These are phyloP conservation scores for Cystobasidium slooffiae DNA, from an alignment of 1,284 basidiomycete genomes.

Conservation along the genomic window DNA sequence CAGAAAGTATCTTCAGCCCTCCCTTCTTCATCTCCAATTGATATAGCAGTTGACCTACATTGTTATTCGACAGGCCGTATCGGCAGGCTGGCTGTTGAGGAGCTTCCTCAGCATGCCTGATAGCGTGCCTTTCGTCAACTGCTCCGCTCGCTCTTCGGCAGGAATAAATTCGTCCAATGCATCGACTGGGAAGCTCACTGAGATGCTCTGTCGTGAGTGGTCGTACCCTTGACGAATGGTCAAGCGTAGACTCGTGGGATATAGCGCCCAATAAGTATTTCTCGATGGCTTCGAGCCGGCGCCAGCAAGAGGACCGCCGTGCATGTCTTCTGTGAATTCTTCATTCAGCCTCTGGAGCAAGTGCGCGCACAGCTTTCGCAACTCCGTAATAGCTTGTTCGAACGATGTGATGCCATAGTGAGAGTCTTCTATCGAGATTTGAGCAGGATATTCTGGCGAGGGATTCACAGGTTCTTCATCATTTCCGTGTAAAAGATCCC, in stretches of 20 bases:
- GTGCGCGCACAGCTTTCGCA: conserved; percentile 45
- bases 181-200: conserved; percentile 31
- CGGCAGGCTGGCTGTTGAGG: conserved; percentile 3
- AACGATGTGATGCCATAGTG: conserved; percentile 45
- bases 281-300: background rate
- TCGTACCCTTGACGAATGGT: conserved; percentile 40
- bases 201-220: conserved; percentile 24
- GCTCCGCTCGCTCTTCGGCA: conserved; percentile 18
- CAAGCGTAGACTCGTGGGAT: conserved; percentile 39
- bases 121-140: conserved; percentile 7
- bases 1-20: background rate
- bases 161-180: conserved; percentile 16
- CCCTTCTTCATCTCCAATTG: background rate
- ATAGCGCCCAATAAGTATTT: conserved; percentile 33
- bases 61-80: conserved; percentile 15
- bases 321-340: conserved; percentile 32
- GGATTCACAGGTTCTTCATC: conserved; percentile 55
- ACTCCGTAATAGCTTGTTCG: conserved; percentile 46
- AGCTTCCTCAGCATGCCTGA: conserved; percentile 23
- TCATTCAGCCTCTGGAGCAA: conserved; percentile 53
- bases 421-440: conserved; percentile 57
- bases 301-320: background rate
- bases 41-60: conserved; percentile 12
- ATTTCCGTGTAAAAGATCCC: conserved; percentile 53
- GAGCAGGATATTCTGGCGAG: conserved; percentile 55